Base-by-base conservation (phyloP, 1,284 basidiomycete species). In the Microbotryomycetes sp. region DNA sequence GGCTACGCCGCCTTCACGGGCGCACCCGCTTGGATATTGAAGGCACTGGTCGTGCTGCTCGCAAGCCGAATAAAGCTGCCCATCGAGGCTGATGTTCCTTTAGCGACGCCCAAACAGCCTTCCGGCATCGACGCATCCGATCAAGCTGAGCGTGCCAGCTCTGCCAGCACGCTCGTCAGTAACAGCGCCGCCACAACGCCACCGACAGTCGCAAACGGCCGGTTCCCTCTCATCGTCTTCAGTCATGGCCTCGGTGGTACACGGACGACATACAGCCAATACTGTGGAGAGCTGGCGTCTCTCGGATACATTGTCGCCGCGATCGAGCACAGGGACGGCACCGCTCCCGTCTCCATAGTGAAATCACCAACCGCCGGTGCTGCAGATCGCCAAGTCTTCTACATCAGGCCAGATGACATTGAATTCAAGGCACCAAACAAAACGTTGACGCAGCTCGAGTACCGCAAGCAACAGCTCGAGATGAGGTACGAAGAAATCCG, bases 241-340 rank as follows among this genome's bases (percentile, higher is more conserved):
- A 88, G 85, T 18, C 88, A 90, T 76, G 88, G 89, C 21, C 79
- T 91, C 13, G 85, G 82, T n/a, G 88, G 88, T 1, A 83, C 81
- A 46, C 77, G 83, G 24, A 86, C 82, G 1, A 81, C 83, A 1
- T 90, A 89, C 65, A 86, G 86, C 64, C 85, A 88, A 74, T 75
- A 85, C 61, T 89, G 87, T 70, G 78, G 80, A 2, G 79, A 81
- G 15, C 75, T 91, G 27, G 89, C 88, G 3, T 81, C 85, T 2
- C 80, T 84, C 52, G 89, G 89, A 3, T 83, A 81, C 65, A 82
- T 90, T 16, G 87, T 91, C 1, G 77, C 89, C 30, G 84, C 86
- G 2, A 74, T 90, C 46, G 87, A 89, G 71, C 88, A 90, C 72
- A 79, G 83, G 18, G 88, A 91, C 73, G 88, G 88, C 0, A 85